Base-by-base conservation (phyloP, 805 yeast genomes). In the Spathaspora hagerdaliae region DNA sequence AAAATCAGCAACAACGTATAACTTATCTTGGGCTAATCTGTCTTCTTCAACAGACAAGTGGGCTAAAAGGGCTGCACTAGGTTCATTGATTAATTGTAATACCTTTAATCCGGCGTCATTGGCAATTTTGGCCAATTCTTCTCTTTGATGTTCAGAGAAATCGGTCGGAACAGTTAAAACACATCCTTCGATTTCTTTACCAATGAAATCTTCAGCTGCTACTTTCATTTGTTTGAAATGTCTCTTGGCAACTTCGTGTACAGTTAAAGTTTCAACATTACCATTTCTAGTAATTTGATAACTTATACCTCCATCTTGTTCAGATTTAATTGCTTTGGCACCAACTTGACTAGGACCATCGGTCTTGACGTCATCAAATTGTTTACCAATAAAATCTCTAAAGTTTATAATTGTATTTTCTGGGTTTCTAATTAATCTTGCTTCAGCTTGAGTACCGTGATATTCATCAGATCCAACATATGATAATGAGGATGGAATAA, bases 401-500 rank as follows among this genome's bases (percentile, higher is more conserved):
- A 94, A 94, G 75, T 87, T 87, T 57, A 86, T 77, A 51, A 92
- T 80, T 31, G 98, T 92, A 75, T 82, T 87, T 46, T 71, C 72
- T 50, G 97, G 83, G 77, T 90, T 88, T 80, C 99, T 87, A 52
- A 94, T 76, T 59, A 92, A 73, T 73, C 94, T 97, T 46, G 90
- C 91, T 57, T 83, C 73, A 48, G 98, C 99, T 74, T 94, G 98
- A 48, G 89, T 85, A 50, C 99, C 99, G 64, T 94, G 97, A 73
- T 88, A 94, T 74, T 94, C 98, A 65, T 94, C 98, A 46, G 78
- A 85, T 50, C 95, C 97, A 48, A 90, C 90, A 65, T 91, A 94
- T 14, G 97, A 82, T 50, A 94, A 77, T 48, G 87, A 86, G 27
- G 98, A 86, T 51, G 98, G 96, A 64, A 94, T 94, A 49, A 92